Evolutionary conservation across 768 basidiomycete genomes (phyloP), one percentile per base, ranked within the genome.

Genomic region (Amanita pallidorosea): DNA sequence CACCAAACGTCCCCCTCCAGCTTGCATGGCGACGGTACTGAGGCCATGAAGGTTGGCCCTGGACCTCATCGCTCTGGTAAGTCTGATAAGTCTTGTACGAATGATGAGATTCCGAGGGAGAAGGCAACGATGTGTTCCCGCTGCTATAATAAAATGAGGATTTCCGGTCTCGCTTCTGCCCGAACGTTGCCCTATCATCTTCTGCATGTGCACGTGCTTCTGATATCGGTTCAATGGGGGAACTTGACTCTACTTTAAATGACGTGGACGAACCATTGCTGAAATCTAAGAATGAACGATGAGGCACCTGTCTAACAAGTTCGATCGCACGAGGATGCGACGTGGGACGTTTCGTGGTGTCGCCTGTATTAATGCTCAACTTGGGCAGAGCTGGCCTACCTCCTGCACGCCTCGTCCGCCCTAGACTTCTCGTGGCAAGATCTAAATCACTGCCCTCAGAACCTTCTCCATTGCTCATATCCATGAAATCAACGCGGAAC

Each of bases 401-500:
- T 23, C 18, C 34, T 4, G 22, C 8, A 5, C 18, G 31, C 12
- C 18, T 36, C 58, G 57, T 15, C 58, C 18, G n/a, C 35, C 36
- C 31, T 31, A 3, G 31, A 17, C 12, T 27, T 40, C 6, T 22
- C n/a, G 5, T 2, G 13, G 36, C 12, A 0, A 18, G 17, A 49
- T 31, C 31, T 12, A 13, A 60, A 61, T 42, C 61, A 56, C 45
- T 54, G 47, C 17, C 51, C 49, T 53, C 45, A 57, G 52, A 53
- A 50, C 25, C 52, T 9, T 40, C 58, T 57, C 54, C 49, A 23
- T 25, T 34, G n/a, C 60, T 51, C 29, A 60, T 56, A 13, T 42
- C 36, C 12, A 37, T 31, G 42, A 76, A 69, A 27, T 75, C 71
- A 35, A 77, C 60, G 33, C 60, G 64, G 59, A 77, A 77, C 3